Percentiles rank a stretch among this genome's conserved stretches.
phyloP scores from a whole-genome alignment of 2,329 filamentous ascomycete species.

The Camillea tinctor region DNA sequence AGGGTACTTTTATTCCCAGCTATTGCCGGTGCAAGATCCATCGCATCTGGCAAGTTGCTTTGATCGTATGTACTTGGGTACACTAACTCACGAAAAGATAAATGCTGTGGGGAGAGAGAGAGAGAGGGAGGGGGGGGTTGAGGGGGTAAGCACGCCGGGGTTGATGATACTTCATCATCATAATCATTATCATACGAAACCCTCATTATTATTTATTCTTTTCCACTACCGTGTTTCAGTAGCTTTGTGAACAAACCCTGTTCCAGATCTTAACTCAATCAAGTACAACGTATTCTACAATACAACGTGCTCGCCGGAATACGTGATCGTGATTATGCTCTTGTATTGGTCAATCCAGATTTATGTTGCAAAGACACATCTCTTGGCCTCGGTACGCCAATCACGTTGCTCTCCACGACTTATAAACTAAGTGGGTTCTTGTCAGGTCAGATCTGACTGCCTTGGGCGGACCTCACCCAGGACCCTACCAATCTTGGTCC shows the following conservation, averaged over 20 bases:
- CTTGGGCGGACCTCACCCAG: not conserved
- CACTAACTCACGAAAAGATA: too few relatives aligned
- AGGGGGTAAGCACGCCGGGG: not conserved
- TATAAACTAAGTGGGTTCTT: not conserved
- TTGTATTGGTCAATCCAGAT: not conserved
- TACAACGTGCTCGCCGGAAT: not conserved
- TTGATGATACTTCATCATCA: not conserved
- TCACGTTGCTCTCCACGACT: not conserved
- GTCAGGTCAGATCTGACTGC: not conserved
- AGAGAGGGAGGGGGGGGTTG: too few relatives aligned
- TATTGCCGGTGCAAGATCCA: not conserved
- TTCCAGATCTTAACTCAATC: not conserved
- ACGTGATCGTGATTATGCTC: not conserved
- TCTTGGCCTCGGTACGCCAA: not conserved
- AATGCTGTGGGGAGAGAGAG: not conserved
- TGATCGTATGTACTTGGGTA: not conserved
- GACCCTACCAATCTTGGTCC: not conserved
- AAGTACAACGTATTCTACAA: too few relatives aligned
- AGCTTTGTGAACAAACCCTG: not conserved
- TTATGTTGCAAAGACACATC: not conserved
- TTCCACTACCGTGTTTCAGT: not conserved
- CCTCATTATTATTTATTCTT: not conserved
- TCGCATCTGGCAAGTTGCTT: not conserved
- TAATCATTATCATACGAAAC: too few relatives aligned
- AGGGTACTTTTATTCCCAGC: not conserved